Evolutionary conservation across 495 filamentous ascomycete species (phyloP), one percentile per base, ranked within the genome.

Genomic region (Podospora didyma): DNA sequence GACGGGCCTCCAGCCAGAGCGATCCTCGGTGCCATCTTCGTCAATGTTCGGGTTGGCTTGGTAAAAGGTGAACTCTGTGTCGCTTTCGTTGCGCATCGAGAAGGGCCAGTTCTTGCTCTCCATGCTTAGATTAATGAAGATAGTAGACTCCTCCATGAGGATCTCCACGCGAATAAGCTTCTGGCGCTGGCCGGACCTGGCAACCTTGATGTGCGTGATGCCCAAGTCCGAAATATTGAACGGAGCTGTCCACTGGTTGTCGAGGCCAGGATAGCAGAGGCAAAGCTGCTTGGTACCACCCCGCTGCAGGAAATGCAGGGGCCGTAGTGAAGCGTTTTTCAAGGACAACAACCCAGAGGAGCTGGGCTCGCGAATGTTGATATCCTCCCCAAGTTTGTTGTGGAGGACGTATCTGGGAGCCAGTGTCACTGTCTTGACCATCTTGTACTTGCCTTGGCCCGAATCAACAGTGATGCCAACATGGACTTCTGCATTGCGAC

Each of bases 181-280:
- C 67, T 98, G 94, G 47, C 90, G 84, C 74, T 97, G 89, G 26
- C 89, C 89, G 31, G 86, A 83, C 68, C 89, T 95, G 34, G 95
- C 89, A 56, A 98, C 82, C 72, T 98, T 98, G 63, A 98, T 83
- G 69, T 98, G 90, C 2, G 89, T 86, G 21, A 84, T 91, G 45
- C 94, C 94, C 28, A 97, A 78, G 65, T 97, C 92, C 11, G 91
- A 90, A 55, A 98, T 97, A 67, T 92, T 96, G 77, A 98, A 96
- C 2, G 94, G 91, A 7, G 95, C 93, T 22, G 95, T 96, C 95
- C 95, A 98, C 69, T 93, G 89, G 70, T 97, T 96, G 77, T 95
- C 96, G 39, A 96, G 83, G 0, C 94, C 95, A 0, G 94, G 89
- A 73, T 93, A 97, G 73, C 93, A 95, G 10, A 98, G 74, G 50